Base-by-base conservation (phyloP, 176 grass and related monocot species). In the Zizania latifolia region DNA sequence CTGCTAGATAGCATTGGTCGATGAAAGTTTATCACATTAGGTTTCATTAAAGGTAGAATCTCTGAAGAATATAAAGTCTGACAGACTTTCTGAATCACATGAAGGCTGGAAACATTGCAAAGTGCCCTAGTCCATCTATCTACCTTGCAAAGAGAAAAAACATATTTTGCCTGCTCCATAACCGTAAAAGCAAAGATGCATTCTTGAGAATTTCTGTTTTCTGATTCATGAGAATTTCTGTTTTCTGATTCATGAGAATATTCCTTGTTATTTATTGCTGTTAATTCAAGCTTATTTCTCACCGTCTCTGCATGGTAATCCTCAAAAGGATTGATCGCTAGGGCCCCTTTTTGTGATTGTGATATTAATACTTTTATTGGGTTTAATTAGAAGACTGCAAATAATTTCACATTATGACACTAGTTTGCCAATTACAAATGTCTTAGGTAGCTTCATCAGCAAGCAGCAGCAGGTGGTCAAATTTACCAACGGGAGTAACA, bases 381-480 rank as follows among this genome's bases (percentile, higher is more conserved):
- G 57, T 36, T 82, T 39, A 10, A 32, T 30, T 70, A 58, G 2
- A 45, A 63, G 23, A 26, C 2, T 50, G 67, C 5, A 16, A 58
- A 17, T 67, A 74, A 27, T 67, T n/a, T n/a, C n/a, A n/a, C n/a
- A n/a, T n/a, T n/a, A n/a, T 53, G 19, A 53, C 79, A 72, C 32
- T 78, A n/a, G 17, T 86, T 73, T 81, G 34, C 17, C 53, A 36
- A 54, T 50, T 81, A 37, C 36, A 64, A 29, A 65, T 70, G 44
- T 78, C 13, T 57, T 81, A 94, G 95, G 82, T 80, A 78, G 59
- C 82, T 77, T 79, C 86, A 77, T 54, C 78, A 58, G 41, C 55
- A 29, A 78, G 81, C 75, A 68, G 55, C 67, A 81, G 58, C 43
- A 59, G 64, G 53, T 86, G 77, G 71, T 34, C 76, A 77, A 80